These are phyloP conservation scores for Trichophyton benhamiae DNA, from an alignment of 2,329 filamentous ascomycete genomes.

Conservation along the genomic window DNA sequence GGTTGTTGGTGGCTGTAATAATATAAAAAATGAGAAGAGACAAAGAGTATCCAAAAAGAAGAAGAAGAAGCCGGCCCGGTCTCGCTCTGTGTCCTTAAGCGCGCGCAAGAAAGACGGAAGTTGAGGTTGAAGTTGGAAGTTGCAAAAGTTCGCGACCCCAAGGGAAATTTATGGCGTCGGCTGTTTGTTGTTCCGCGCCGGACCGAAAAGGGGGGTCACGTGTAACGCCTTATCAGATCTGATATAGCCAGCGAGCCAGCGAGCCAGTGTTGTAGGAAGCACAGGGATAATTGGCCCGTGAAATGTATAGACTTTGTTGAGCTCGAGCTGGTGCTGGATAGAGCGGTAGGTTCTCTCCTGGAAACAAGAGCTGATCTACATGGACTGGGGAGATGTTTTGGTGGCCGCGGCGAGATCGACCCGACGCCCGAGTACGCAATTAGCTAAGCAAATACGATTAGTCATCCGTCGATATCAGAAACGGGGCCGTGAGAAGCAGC, in stretches of 20 bases:
- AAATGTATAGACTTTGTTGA: no score
- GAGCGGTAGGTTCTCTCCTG: no score
- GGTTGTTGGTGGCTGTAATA: not conserved
- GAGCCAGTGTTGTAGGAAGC: no score
- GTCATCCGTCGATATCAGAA: not conserved
- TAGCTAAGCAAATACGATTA: not conserved
- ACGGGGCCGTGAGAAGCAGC: no score
- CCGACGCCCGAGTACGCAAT: not conserved
- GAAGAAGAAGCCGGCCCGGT: not conserved
- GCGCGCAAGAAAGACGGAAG: not conserved
- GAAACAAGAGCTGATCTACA: no score
- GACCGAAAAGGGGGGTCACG: not conserved
- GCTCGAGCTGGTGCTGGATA: no score
- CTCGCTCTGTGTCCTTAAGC: not conserved
- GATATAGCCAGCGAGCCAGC: not conserved
- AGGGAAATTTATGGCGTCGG: not conserved
- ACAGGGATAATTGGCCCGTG: no score
- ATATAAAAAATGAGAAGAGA: not conserved
- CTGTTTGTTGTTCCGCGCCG: not conserved
- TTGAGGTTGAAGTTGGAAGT: not conserved
- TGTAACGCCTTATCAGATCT: not conserved
- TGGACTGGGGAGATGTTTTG: no score
- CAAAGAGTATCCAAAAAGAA: not conserved
- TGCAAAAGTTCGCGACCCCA: not conserved
- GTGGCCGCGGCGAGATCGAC: no score